Conservation (phyloP, 164 flowering plant species). For the Litsea cubeba region DNA sequence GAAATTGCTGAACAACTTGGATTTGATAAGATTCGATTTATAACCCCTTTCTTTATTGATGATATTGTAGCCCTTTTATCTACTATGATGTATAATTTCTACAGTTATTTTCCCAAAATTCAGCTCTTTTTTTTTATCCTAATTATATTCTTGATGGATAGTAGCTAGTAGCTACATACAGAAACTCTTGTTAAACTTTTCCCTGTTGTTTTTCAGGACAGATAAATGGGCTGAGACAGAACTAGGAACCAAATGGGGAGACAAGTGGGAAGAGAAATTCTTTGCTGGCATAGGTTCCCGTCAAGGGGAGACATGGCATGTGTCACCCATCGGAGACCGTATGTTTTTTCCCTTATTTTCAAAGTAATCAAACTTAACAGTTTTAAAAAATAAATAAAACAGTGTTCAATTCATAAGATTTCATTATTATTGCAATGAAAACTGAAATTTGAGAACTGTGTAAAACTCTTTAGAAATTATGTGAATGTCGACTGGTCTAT, state of each 20-base stretch:
- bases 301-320: constrained; percentile 99
- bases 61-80: background rate
- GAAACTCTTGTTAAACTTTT: background rate
- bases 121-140: background rate
- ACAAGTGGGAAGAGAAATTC: constrained; percentile 97
- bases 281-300: constrained; percentile 92
- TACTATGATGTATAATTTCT: background rate
- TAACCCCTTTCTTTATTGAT: too few relatives aligned
- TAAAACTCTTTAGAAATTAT: too few relatives aligned
- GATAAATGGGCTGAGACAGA: constrained; percentile 99
- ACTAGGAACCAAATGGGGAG: constrained; percentile 98
- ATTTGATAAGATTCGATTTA: background rate
- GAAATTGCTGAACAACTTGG: background rate
- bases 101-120: background rate
- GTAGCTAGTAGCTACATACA: background rate
- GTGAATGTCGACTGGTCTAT: too few relatives aligned
- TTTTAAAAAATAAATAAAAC: too few relatives aligned
- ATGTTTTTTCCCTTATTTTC: constrained; percentile 23
- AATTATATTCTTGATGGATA: background rate
- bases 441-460: too few relatives aligned
- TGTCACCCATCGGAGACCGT: constrained; percentile 81
- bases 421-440: too few relatives aligned
- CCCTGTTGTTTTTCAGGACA: constrained; percentile 54
- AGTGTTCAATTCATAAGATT: too few relatives aligned
- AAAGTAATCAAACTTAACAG: too few relatives aligned